These are phyloP conservation scores for Jatropha podagrica DNA, from an alignment of 441 rosid genomes.

Conservation along the genomic window DNA sequence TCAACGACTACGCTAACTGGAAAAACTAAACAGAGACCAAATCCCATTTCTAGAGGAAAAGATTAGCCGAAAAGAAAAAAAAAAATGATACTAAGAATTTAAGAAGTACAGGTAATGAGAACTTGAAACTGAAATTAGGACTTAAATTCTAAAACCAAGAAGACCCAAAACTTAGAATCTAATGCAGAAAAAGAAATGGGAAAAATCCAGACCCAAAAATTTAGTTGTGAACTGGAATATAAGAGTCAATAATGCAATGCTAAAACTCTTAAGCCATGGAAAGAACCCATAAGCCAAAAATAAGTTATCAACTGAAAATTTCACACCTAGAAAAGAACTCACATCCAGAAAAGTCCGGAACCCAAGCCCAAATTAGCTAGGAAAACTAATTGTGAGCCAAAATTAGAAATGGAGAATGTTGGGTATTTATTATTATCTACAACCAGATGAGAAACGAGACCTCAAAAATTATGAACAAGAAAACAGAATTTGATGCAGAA, in stretches of 20 bases:
- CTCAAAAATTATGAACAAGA: neutral
- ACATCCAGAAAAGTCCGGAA: neutral
- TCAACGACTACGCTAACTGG: neutral
- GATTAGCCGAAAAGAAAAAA: too few relatives aligned
- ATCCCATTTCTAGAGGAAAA: too few relatives aligned
- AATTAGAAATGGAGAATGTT: neutral
- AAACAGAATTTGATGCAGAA: neutral
- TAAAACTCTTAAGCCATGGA: neutral
- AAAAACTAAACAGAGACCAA: neutral
- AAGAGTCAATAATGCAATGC: neutral
- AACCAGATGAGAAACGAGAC: neutral
- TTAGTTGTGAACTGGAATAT: neutral
- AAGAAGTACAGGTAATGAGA: neutral
- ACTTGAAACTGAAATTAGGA: neutral
- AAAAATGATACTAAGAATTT: too few relatives aligned
- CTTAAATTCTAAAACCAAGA: neutral
- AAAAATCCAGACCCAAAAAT: neutral
- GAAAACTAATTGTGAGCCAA: slow-evolving; percentile 21
- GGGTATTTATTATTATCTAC: neutral
- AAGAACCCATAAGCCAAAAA: slow-evolving; percentile 1
- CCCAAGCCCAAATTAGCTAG: neutral
- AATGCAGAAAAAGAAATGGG: neutral
- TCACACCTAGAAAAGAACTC: slow-evolving; percentile 3
- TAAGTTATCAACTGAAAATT: neutral
- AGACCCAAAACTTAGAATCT: neutral